Evolutionary conservation across 805 yeast species (phyloP).

Genomic region (Spencermartinsiella europaea): DNA sequence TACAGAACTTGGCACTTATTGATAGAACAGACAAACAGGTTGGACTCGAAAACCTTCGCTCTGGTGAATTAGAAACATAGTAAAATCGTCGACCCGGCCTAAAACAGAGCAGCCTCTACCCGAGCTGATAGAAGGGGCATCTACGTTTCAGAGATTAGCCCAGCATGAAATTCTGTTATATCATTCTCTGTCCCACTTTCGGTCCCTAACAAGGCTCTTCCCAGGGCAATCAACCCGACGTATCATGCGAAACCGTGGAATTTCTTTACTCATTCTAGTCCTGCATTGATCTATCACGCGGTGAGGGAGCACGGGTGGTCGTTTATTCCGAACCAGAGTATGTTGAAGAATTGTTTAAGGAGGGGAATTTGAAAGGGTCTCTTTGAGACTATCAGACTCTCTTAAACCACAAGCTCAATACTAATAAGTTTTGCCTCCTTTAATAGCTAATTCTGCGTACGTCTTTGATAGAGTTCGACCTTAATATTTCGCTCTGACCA

Average conservation of each 20-base stretch:
- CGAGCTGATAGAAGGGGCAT: too few species aligned
- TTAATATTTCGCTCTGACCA: background rate
- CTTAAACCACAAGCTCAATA: too few species aligned
- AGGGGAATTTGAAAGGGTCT: too few species aligned
- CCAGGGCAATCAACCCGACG: slow-evolving; percentile 33
- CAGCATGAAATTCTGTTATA: too few species aligned
- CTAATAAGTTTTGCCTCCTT: slow-evolving; percentile 64
- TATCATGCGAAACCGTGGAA: slow-evolving; percentile 32
- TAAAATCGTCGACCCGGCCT: too few species aligned
- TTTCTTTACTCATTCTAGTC: slow-evolving; percentile 66
- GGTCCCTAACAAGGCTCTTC: slow-evolving; percentile 30
- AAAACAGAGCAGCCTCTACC: too few species aligned
- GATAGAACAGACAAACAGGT: slow-evolving; percentile 7
- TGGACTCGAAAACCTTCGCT: too few species aligned
- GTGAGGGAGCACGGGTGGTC: slow-evolving; percentile 77
- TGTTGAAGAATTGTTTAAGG: too few species aligned
- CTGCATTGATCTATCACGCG: slow-evolving; percentile 59
- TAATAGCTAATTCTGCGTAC: slow-evolving; percentile 74
- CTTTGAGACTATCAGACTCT: too few species aligned
- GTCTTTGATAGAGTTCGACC: background rate
- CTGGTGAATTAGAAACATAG: too few species aligned
- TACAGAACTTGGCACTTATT: background rate
- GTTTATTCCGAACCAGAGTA: slow-evolving; percentile 66
- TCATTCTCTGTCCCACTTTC: too few species aligned
- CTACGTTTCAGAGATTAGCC: too few species aligned